Base-by-base conservation (phyloP, 768 basidiomycete species). In the Xerocomellus dryophilus region DNA sequence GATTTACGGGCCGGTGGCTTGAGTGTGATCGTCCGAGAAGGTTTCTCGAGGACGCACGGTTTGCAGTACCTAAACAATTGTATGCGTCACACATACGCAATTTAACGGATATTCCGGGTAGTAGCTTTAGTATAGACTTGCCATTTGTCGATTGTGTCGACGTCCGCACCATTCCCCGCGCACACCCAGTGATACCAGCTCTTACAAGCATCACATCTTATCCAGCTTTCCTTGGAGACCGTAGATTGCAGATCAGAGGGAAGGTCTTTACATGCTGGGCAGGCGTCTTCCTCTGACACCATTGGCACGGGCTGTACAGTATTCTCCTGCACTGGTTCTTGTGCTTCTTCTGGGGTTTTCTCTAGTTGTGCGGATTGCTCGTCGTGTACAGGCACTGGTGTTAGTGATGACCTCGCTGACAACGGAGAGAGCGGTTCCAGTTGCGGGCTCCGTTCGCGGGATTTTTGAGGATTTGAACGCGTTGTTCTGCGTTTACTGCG, bases 111-210 rank as follows among this genome's bases (percentile, higher is more conserved):
- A 52, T 50, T 60, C 52, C 3, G 38, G 20, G 51, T 43, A 56
- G 51, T 51, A 61, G 56, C 48, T 47, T 25, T 44, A 51, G 52
- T 43, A 47, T 38, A 35, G 44, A 68, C 82, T 61, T 63, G 88
- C 90, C 87, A 91, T 77, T 88, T 91, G 67, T 90, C 88, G 53
- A 93, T 81, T 14, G 76, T 76, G 34, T 84, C 82, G 11, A 86
- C 76, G 56, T 85, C 84, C 36, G 77, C 78, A 14, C 81, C 81
- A 41, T 83, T 79, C 23, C 87, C 86, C 14, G 81, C 86, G 70
- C 90, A 92, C 54, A 80, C 75, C 88, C 89, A 93, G 65, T 92
- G 89, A 66, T 83, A 92, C 90, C 89, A 92, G 29, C 74, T 79
- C 70, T 85, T 86, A 75, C 88, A 91, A 20, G 79, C 78, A 62